Conservation (phyloP, 2,329 filamentous ascomycete species). For the Ophiostoma piceae region DNA sequence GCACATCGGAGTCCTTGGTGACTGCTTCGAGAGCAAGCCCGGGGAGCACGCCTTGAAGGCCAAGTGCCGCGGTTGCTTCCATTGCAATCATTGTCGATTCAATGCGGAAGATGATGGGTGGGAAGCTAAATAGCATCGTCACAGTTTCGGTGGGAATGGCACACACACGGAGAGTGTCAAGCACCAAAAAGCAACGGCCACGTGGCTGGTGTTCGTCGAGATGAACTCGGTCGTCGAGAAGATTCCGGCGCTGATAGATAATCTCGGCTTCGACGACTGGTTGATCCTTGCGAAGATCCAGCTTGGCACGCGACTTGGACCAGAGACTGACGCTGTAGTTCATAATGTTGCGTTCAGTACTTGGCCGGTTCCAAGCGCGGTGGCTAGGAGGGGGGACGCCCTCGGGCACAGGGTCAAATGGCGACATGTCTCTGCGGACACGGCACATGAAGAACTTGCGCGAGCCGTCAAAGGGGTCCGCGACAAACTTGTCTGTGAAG, state of each 20-base stretch:
- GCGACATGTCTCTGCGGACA: constrained; percentile 53
- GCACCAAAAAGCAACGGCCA: constrained; percentile 61
- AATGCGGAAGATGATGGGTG: constrained; percentile 76
- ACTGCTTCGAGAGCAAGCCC: constrained; percentile 77
- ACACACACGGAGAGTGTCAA: constrained; percentile 73
- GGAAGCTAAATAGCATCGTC: constrained; percentile 68
- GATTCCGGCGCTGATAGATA: constrained; percentile 72
- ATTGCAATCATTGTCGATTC: constrained; percentile 75
- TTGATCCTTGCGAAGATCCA: constrained; percentile 61
- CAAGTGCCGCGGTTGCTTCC: constrained; percentile 65
- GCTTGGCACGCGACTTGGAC: constrained; percentile 49
- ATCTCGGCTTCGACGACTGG: constrained; percentile 74
- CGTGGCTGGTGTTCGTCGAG: constrained; percentile 39
- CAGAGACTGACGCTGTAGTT: constrained; percentile 79
- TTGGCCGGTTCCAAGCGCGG: constrained; percentile 38
- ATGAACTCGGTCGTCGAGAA: constrained; percentile 61
- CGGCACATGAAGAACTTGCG: constrained; percentile 54
- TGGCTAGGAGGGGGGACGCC: constrained; percentile 46
- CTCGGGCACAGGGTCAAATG: constrained; percentile 60
- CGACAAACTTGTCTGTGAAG: constrained; percentile 49
- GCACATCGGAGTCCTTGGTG: constrained; percentile 87
- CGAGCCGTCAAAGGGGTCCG: constrained; percentile 57
- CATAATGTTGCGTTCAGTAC: constrained; percentile 57
- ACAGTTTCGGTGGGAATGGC: constrained; percentile 64
- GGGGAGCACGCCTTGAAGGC: constrained; percentile 55